Evolutionary conservation across 2,329 filamentous ascomycete genomes (phyloP).

Genomic region (Arthrobotrys conoides): DNA sequence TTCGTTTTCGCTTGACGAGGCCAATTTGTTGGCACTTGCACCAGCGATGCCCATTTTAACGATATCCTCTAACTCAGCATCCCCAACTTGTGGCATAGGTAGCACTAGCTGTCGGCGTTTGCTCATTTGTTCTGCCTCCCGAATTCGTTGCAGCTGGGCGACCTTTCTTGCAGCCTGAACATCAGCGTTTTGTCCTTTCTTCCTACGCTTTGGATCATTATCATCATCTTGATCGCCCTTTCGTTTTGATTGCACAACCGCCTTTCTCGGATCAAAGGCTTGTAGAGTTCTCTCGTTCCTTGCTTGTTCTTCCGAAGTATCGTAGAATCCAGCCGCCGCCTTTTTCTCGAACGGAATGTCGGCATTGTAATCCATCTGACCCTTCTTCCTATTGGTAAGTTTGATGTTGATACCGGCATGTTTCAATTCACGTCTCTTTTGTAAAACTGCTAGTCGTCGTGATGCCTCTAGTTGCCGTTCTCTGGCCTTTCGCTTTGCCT

Average conservation of each 20-base stretch:
- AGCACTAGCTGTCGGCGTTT: conserved; percentile 87
- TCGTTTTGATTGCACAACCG: conserved; percentile 87
- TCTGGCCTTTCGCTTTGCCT: conserved; percentile 96
- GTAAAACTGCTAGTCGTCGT: conserved; percentile 85
- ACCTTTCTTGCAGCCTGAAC: conserved; percentile 89
- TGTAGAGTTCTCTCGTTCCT: conserved; percentile 87
- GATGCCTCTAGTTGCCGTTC: conserved; percentile 97
- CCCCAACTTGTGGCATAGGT: conserved; percentile 90
- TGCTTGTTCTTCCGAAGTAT: conserved; percentile 84
- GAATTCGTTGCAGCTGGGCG: conserved; percentile 91
- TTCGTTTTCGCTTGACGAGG: conserved; percentile 83
- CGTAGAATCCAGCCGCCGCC: conserved; percentile 89
- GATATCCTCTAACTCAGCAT: conserved; percentile 94
- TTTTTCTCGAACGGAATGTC: conserved; percentile 98
- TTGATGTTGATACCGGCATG: conserved; percentile 99
- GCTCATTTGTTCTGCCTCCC: conserved; percentile 96
- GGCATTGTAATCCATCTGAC: conserved; percentile 99
- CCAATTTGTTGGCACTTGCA: conserved; percentile 83
- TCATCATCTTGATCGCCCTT: conserved; percentile 93
- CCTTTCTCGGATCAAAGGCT: conserved; percentile 91
- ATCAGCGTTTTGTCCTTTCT: conserved; percentile 82
- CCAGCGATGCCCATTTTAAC: conserved; percentile 98
- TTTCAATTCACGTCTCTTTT: conserved; percentile 96
- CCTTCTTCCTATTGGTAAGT: conserved; percentile 88
- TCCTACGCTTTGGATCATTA: conserved; percentile 72